Evolutionary conservation across 768 basidiomycete species (phyloP), one percentile per base, ranked within the genome.

Genomic region (Mycena latifolia): DNA sequence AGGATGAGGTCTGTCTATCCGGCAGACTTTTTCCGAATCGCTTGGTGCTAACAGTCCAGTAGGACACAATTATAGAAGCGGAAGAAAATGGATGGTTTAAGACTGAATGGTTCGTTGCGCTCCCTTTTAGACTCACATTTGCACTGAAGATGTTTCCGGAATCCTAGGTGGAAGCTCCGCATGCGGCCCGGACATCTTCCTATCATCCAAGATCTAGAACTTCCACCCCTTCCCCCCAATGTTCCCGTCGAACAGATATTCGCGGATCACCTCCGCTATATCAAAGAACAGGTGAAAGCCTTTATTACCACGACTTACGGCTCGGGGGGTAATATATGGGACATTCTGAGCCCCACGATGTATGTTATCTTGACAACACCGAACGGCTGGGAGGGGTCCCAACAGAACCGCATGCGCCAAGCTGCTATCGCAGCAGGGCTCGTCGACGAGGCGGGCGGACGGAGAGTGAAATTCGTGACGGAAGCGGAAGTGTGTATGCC

Each of bases 311-410:
- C 59, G 15, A 67, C 61, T 4, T 68, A 71, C 48, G 67, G 61
- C 25, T 62, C 63, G 7, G 68, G 66, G 14, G 46, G 31, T n/a
- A 58, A 65, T 31, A 59, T 71, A 6, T 74, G 73, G 73, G 65
- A 67, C 7, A 29, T 12, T 5, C 53, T 73, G 0, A 63, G 55
- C 43, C 50, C 50, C 17, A 67, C 70, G 6, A 72, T 72, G 70
- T 69, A 68, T 51, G 54, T 74, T 7, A 65, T 74, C 28, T 53
- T 74, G 17, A 71, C 70, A 15, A 73, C 68, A 10, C 73, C 73
- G 4, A 74, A 74, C 61, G 72, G 73, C 24, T 74, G 72, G 72
- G 72, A 74, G 33, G 67, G 69, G 7, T 12, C 31, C 22, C 72
- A 74, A 51, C 72, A 73, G 55, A 60, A 52, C 24, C 59, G 63